Evolutionary conservation across 2,329 filamentous ascomycete genomes (phyloP), one percentile per base, ranked within the genome.

Genomic region (Phialophora tarda): DNA sequence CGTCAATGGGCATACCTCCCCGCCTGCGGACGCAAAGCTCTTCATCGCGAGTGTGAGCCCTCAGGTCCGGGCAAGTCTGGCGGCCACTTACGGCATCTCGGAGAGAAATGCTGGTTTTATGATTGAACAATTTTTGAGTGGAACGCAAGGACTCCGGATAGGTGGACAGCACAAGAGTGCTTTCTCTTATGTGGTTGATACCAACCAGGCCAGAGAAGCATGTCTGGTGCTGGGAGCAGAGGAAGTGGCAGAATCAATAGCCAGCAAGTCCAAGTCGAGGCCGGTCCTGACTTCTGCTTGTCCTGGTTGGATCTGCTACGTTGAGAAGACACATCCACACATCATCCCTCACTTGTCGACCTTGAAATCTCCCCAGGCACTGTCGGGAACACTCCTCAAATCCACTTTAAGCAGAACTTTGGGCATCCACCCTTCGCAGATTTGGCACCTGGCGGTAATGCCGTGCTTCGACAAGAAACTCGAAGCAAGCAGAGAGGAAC

Each of bases 391-490:
- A 0, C 84, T 98, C 50, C 78, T 99, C 63, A 99, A 99, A 79
- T 94, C 92, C 0, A 87, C 91, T 0, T 81, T 99, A 41, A 92
- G 90, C 77, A 87, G 86, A 71, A 85, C 82, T 60, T 84, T 93
- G 68, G 87, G 87, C 38, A 88, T 97, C 57, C 79, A 89, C 0
- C 90, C 93, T 0, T 88, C 89, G 69, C 87, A 89, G 72, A 93
- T 99, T 76, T 99, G 94, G 92, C 94, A 98, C 78, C 79, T 98
- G 61, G 92, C 94, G 12, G 85, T 99, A 54, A 99, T 99, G 95
- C 95, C 95, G 23, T 99, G 95, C 78, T 98, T 99, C 77, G 95
- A 99, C 78, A 99, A 99, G 83, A 99, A 99, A 78, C 85, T 99
- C 30, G 95, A 99, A 80, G 95, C 95, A 6, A 96, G 93, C 73